Base-by-base conservation (phyloP, 2,329 filamentous ascomycete species). In the Colletotrichum incanum region DNA sequence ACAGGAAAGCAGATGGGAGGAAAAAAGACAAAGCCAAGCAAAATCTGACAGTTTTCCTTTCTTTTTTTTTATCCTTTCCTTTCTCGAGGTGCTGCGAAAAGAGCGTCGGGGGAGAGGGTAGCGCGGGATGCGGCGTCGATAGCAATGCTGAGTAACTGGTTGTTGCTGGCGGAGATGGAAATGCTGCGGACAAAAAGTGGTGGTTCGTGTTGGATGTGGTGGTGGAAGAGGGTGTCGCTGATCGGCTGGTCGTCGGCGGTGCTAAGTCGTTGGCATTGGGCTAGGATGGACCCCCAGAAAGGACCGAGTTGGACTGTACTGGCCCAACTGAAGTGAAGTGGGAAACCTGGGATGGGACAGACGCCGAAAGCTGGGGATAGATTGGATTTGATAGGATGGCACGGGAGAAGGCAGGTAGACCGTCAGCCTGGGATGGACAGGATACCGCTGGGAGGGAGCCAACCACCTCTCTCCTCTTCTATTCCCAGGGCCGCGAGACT, bases 241-340 rank as follows among this genome's bases (percentile, higher is more conserved):
- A 55, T 37, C 50, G 16, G 39, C 34, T 34, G 58, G 65, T 55
- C 11, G 62, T 52, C 37, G 54, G 45, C 34, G 34, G 8, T 68
- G 43, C 64, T 71, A 61, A 68, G 58, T 63, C 65, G 63, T 71
- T 41, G 68, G 58, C 59, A 72, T 72, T 72, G 59, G 70, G 70
- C 69, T 63, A 69, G 70, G 64, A 69, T 47, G 54, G 54, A 18
- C n/a, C 55, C n/a, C 55, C 55, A 55, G 49, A 18, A 52, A 52
- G 49, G 28, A 52, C 49, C 26, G 49, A 20, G 45, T 31, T 6
- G 62, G 67, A 37, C 59, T 56, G 50, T 26, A 55, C 28, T 26
- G 58, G n/a, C 26, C 39, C 39, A 34, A 49, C 59, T 28, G 47
- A 34, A 54, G 31, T 45, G 50, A 18, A 45, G n/a, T 26, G 49